Evolutionary conservation across 1,284 basidiomycete genomes (phyloP).

Genomic region (Puccinia hordei): DNA sequence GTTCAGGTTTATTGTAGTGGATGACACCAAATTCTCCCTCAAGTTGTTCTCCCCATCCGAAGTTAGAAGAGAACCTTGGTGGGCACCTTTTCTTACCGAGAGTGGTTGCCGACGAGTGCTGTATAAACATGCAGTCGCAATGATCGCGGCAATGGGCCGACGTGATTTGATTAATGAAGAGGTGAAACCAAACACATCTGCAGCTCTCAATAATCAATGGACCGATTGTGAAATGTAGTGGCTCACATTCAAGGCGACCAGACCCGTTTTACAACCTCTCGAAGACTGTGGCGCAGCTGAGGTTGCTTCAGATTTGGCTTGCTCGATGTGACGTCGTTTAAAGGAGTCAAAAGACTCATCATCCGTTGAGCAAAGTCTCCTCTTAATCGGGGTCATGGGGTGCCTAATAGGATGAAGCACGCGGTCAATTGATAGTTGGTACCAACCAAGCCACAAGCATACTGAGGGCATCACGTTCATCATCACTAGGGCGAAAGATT

Average conservation of each 20-base stretch:
- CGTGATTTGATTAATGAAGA: not conserved
- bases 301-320: conserved; percentile 5
- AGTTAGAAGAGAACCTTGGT: not conserved
- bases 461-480: not conserved
- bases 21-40: not conserved
- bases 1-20: not conserved
- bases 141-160: not conserved
- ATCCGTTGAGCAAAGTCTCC: conserved; percentile 14
- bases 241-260: not conserved
- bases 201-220: not conserved
- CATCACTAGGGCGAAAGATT: not conserved
- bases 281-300: conserved; percentile 2
- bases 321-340: conserved; percentile 19
- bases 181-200: not conserved
- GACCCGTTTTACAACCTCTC: not conserved
- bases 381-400: conserved; percentile 3
- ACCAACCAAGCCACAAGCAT: not conserved
- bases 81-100: not conserved
- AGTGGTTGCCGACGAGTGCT: not conserved
- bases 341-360: conserved; percentile 25
- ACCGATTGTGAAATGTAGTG: not conserved
- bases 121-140: not conserved
- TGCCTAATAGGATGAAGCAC: no score
- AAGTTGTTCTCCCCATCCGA: not conserved
- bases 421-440: no score